Percentiles rank a stretch among this genome's conserved stretches.
Evolutionary conservation across 2,329 filamentous ascomycete species (phyloP).

Genomic region (Stagonosporopsis rhizophila): DNA sequence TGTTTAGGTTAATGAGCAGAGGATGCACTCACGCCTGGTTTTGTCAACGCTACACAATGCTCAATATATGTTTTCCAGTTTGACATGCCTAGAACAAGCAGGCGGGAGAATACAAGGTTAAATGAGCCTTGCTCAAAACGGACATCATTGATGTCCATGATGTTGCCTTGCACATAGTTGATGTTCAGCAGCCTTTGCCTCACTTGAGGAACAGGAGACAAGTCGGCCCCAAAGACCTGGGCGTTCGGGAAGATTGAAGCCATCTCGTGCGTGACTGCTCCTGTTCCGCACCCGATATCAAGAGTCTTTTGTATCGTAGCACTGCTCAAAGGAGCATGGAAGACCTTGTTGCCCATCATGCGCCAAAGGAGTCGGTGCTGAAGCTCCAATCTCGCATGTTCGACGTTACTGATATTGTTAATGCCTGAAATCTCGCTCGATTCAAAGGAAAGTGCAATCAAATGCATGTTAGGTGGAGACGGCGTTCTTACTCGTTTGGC

Average conservation of each 20-base stretch:
- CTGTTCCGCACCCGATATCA: slow-evolving; percentile 31
- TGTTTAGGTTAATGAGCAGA: background rate
- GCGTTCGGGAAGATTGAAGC: slow-evolving; percentile 16
- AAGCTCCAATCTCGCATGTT: slow-evolving; percentile 32
- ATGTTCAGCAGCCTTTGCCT: slow-evolving; percentile 20
- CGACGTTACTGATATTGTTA: slow-evolving; percentile 14
- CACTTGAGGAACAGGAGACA: slow-evolving; percentile 33
- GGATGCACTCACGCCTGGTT: slow-evolving; percentile 46
- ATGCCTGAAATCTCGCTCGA: background rate
- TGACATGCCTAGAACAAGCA: slow-evolving; percentile 59
- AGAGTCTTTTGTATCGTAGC: slow-evolving; percentile 16
- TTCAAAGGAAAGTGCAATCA: too few relatives aligned
- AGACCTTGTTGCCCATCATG: slow-evolving; percentile 22
- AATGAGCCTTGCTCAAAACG: slow-evolving; percentile 58
- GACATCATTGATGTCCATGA: slow-evolving; percentile 2
- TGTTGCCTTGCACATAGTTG: slow-evolving; percentile 18
- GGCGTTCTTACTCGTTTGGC: background rate
- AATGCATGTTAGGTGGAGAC: background rate
- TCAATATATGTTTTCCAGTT: slow-evolving; percentile 56
- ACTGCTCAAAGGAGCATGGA: slow-evolving; percentile 17
- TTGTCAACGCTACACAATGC: slow-evolving; percentile 40
- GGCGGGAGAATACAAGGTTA: slow-evolving; percentile 62
- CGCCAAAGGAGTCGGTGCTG: slow-evolving; percentile 21
- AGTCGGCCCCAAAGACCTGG: slow-evolving; percentile 23
- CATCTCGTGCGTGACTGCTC: slow-evolving; percentile 21